Conservation (phyloP, 208 protist species). For the Trypanosoma cruzi region DNA sequence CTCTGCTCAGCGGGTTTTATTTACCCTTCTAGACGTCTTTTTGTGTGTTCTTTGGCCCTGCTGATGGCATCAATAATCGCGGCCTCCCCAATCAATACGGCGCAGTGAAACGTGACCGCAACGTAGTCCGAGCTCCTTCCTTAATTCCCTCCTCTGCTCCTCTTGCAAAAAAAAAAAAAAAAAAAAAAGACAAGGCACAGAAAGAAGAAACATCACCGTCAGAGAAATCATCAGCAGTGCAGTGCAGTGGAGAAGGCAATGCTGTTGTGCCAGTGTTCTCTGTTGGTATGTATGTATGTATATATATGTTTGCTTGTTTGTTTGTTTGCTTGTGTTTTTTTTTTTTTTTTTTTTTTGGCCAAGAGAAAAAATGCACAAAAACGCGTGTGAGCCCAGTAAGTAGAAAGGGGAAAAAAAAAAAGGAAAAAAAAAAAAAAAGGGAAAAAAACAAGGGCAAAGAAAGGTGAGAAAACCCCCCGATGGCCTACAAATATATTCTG, state of each 20-base stretch:
- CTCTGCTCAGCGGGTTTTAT: neutral
- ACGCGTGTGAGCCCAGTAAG: neutral
- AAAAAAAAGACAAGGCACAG: neutral
- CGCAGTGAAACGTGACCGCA: neutral
- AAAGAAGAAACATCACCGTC: conserved; percentile 3
- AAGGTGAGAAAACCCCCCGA: neutral
- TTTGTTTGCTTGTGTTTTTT: neutral
- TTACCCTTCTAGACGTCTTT: neutral
- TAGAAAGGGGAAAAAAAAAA: conserved; percentile 1
- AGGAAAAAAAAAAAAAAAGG: conserved; percentile 20
- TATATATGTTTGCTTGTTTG: conserved; percentile 1
- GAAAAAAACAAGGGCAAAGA: conserved; percentile 27
- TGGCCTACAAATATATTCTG: too few species aligned
- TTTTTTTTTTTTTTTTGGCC: conserved; percentile 7
- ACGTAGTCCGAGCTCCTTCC: neutral
- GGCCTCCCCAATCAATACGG: neutral
- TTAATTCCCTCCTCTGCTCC: conserved; percentile 2
- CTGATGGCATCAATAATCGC: neutral
- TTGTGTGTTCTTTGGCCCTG: neutral
- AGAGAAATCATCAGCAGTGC: neutral
- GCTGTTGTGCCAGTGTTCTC: neutral
- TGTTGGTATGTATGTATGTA: neutral
- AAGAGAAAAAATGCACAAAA: conserved; percentile 10
- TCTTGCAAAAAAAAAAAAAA: neutral
- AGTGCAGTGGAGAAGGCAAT: neutral